These are phyloP conservation scores for Baudoinia panamericana DNA, from an alignment of 495 filamentous ascomycete species.

Conservation along the genomic window DNA sequence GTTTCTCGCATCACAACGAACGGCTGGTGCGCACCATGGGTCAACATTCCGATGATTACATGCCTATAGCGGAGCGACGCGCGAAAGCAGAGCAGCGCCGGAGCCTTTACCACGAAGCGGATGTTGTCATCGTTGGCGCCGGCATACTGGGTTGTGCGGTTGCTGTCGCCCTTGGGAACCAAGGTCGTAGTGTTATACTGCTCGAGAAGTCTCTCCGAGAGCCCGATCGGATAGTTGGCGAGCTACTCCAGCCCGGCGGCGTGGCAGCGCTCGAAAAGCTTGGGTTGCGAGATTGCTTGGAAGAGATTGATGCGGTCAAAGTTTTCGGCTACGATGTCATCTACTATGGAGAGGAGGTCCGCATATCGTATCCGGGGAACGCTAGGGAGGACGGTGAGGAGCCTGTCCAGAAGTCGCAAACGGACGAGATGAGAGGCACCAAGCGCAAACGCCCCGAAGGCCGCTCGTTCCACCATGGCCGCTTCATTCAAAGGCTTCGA, in stretches of 20 bases:
- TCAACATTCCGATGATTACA: not conserved
- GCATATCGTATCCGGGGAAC: conserved; percentile 53
- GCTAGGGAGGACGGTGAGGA: conserved; percentile 8
- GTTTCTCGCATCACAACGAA: no score
- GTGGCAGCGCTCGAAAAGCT: conserved; percentile 67
- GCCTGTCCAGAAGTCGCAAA: conserved; percentile 2
- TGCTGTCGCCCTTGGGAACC: conserved; percentile 65
- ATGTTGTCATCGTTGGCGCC: conserved; percentile 82
- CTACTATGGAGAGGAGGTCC: conserved; percentile 66
- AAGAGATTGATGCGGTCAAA: conserved; percentile 73
- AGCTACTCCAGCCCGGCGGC: conserved; percentile 87
- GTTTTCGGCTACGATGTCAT: conserved; percentile 78
- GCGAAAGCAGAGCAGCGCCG: conserved; percentile 20
- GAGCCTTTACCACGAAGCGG: conserved; percentile 35
- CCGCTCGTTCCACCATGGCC: conserved; percentile 34
- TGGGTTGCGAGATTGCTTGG: conserved; percentile 68
- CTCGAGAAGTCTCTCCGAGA: conserved; percentile 74
- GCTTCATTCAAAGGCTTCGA: conserved; percentile 32
- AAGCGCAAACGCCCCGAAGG: conserved; percentile 29
- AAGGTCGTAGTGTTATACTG: conserved; percentile 83
- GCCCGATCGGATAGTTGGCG: conserved; percentile 92
- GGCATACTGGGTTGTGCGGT: conserved; percentile 81
- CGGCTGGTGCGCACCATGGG: no score
- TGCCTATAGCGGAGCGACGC: not conserved
- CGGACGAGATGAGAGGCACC: conserved; percentile 16